A percentile compares a stretch with the other conserved stretches of the same genome.
Evolutionary conservation across 495 filamentous ascomycete genomes (phyloP).

Genomic region (Parmelia sp.): DNA sequence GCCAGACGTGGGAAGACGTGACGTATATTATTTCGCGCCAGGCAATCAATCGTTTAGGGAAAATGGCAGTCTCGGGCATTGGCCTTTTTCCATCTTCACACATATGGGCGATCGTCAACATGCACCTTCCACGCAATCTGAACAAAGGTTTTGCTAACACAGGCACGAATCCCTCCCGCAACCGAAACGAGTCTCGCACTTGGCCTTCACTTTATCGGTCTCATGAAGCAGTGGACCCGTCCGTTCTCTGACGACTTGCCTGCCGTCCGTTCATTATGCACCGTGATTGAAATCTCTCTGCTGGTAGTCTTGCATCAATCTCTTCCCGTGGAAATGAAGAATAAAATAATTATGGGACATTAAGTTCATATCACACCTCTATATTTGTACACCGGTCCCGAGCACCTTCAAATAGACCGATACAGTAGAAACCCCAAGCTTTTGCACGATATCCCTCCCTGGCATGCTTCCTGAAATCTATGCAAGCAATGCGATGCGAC

Average conservation of each 20-base stretch:
- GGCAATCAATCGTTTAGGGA: background rate
- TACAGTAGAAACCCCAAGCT: background rate
- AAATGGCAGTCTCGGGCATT: background rate
- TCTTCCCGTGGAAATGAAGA: background rate
- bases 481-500: conserved; percentile 5
- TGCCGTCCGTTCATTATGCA: background rate
- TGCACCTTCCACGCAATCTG: too few species aligned
- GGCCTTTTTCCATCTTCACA: background rate
- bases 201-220: too few species aligned
- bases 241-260: background rate
- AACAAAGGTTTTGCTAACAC: too few species aligned
- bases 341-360: background rate
- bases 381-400: background rate
- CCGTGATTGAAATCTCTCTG: background rate
- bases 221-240: background rate
- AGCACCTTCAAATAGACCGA: background rate
- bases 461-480: conserved; percentile 3
- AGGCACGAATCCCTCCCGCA: too few species aligned
- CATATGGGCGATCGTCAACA: too few species aligned
- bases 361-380: background rate
- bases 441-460: background rate
- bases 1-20: background rate
- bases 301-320: background rate
- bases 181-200: too few species aligned
- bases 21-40: background rate